A percentile compares a stretch with the other conserved stretches of the same genome.
Evolutionary conservation across 139 green algal genomes (phyloP).

Genomic region (Microglena sp.): DNA sequence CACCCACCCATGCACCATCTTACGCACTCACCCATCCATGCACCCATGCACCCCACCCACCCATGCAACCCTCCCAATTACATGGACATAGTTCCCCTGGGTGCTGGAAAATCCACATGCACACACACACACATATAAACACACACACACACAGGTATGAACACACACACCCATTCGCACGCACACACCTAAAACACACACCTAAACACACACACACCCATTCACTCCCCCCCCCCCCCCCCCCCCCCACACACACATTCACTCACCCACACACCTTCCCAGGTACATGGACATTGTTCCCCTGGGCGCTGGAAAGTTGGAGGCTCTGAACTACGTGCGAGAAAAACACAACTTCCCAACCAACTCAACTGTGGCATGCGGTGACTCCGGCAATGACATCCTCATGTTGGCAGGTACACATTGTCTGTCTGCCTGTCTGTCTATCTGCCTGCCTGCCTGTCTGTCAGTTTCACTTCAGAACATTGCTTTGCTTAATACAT

Average conservation of each 20-base stretch:
- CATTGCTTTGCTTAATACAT: no score
- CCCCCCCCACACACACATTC: not conserved
- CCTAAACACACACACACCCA: not conserved
- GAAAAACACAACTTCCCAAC: slow-evolving; percentile 47
- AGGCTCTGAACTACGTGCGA: slow-evolving; percentile 72
- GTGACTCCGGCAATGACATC: slow-evolving; percentile 88
- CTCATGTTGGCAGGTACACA: slow-evolving; percentile 73
- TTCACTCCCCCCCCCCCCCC: not conserved
- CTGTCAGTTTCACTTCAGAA: no score
- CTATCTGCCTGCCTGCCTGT: not conserved
- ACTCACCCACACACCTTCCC: not conserved
- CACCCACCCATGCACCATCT: no score
- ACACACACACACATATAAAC: not conserved
- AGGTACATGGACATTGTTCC: slow-evolving; percentile 69
- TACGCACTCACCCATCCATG: no score
- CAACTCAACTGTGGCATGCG: slow-evolving; percentile 66
- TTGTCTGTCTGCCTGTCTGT: not conserved
- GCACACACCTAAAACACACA: not conserved
- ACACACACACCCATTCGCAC: not conserved
- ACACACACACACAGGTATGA: not conserved
- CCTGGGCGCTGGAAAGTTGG: slow-evolving; percentile 55
- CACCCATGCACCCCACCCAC: no score
- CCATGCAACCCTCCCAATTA: no score
- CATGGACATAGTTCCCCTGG: no score
- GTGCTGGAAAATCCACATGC: no score